These are phyloP conservation scores for Chlamydomonas urium DNA, from an alignment of 139 green algal species.

Conservation along the genomic window DNA sequence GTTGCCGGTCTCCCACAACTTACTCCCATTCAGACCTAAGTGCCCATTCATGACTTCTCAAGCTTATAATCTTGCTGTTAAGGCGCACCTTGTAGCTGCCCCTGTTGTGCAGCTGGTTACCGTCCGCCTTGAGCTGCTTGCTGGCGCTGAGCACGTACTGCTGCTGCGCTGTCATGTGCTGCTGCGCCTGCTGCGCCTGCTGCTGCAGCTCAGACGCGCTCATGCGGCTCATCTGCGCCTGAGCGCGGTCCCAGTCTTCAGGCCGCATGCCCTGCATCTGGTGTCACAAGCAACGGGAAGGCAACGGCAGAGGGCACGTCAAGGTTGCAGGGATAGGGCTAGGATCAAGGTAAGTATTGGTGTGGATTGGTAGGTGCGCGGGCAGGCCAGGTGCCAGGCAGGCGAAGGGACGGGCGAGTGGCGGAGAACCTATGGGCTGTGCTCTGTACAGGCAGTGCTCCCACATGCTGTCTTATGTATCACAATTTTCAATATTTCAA, in stretches of 20 bases:
- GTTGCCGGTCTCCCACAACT: too few relatives aligned
- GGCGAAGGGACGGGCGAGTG: too few relatives aligned
- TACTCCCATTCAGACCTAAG: neutral
- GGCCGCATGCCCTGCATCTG: conserved; percentile 33
- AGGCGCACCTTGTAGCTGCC: conserved; percentile 14
- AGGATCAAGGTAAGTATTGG: neutral
- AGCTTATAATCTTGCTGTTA: neutral
- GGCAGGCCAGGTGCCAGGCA: too few relatives aligned
- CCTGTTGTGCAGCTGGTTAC: conserved; percentile 43
- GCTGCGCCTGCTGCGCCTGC: conserved; percentile 27
- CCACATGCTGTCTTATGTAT: too few relatives aligned
- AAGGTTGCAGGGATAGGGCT: too few relatives aligned
- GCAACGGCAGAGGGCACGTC: too few relatives aligned
- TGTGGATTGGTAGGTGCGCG: too few relatives aligned
- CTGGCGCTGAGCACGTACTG: conserved; percentile 40
- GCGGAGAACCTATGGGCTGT: too few relatives aligned
- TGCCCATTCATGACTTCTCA: neutral
- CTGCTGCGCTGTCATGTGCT: conserved; percentile 30
- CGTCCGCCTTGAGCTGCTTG: conserved; percentile 25
- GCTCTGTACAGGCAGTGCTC: too few relatives aligned
- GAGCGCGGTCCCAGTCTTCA: conserved; percentile 37
- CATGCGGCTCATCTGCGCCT: conserved; percentile 39
- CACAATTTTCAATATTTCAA: too few relatives aligned
- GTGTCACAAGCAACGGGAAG: neutral
- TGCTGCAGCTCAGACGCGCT: conserved; percentile 27